A percentile compares a stretch with the other conserved stretches of the same genome.
phyloP scores from a whole-genome alignment of 805 yeast species.

The Lipomyces yamadae region DNA sequence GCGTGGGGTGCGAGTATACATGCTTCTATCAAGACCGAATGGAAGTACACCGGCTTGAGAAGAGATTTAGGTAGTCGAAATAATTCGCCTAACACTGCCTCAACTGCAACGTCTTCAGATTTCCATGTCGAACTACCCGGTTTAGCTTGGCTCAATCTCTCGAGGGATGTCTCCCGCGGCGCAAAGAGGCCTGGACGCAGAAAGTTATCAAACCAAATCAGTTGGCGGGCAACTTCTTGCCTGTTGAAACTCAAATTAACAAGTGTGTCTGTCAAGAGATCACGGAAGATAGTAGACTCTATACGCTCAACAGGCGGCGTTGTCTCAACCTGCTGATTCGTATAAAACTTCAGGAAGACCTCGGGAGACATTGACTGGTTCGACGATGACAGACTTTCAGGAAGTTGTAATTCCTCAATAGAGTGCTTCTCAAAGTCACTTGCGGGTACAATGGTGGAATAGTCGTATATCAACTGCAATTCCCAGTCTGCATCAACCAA shows the following conservation, averaged over 20 bases:
- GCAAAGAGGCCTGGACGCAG: conserved; percentile 71
- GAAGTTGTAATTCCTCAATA: conserved; percentile 41
- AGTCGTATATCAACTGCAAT: conserved; percentile 43
- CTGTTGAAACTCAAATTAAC: conserved; percentile 87
- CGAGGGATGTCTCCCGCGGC: conserved; percentile 76
- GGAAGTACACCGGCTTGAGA: conserved; percentile 76
- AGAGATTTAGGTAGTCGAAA: conserved; percentile 73
- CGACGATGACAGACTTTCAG: conserved; percentile 26
- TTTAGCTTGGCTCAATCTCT: conserved; percentile 57
- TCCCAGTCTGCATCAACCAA: conserved; percentile 29
- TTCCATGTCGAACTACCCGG: conserved; percentile 72
- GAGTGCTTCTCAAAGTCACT: conserved; percentile 16
- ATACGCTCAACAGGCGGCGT: conserved; percentile 60
- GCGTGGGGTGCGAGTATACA: conserved; percentile 81
- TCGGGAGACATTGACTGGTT: conserved; percentile 53
- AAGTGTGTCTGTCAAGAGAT: conserved; percentile 73
- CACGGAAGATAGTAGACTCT: conserved; percentile 69
- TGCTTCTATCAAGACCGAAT: conserved; percentile 81
- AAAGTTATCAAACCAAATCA: conserved; percentile 72
- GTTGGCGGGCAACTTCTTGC: conserved; percentile 81
- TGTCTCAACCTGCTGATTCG: conserved; percentile 64
- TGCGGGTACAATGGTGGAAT: conserved; percentile 42
- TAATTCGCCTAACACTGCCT: conserved; percentile 75
- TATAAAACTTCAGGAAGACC: conserved; percentile 56
- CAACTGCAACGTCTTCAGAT: conserved; percentile 86